Conservation (phyloP, 176 grass and related monocot species). For the Oryza punctata region DNA sequence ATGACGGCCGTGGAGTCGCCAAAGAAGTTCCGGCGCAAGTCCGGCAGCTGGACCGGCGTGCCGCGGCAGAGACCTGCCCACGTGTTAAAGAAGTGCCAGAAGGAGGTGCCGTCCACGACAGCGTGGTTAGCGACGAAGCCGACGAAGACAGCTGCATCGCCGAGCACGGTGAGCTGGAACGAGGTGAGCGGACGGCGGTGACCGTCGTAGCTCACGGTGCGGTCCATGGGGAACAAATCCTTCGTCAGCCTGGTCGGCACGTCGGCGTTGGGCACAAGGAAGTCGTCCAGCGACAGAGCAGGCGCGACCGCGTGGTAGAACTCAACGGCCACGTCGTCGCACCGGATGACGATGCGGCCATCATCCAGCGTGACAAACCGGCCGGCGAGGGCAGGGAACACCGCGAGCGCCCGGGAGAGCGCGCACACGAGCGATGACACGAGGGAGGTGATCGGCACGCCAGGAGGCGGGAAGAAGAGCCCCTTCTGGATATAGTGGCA, state of each 20-base stretch:
- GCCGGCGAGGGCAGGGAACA: slow-evolving; percentile 67
- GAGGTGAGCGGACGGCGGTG: slow-evolving; percentile 64
- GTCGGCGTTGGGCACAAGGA: slow-evolving; percentile 61
- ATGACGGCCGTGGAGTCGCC: slow-evolving; percentile 64
- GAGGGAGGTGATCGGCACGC: slow-evolving; percentile 39
- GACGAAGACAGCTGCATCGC: slow-evolving; percentile 80
- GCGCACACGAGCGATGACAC: slow-evolving; percentile 43
- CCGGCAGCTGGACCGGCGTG: slow-evolving; percentile 43
- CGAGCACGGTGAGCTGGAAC: slow-evolving; percentile 78
- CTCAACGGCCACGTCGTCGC: slow-evolving; percentile 49
- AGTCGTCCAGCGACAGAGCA: slow-evolving; percentile 43
- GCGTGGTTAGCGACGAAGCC: slow-evolving; percentile 75
- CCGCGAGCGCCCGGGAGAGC: slow-evolving; percentile 57
- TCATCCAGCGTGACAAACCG: slow-evolving; percentile 66
- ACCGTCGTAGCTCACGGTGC: slow-evolving; percentile 71
- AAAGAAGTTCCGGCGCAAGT: slow-evolving; percentile 73
- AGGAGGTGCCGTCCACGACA: slow-evolving; percentile 85
- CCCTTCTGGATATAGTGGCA: slow-evolving; percentile 99
- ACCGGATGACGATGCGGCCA: slow-evolving; percentile 63
- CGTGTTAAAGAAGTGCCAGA: slow-evolving; percentile 94
- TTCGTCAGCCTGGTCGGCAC: slow-evolving; percentile 58
- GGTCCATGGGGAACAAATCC: slow-evolving; percentile 72
- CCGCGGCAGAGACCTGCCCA: slow-evolving; percentile 85
- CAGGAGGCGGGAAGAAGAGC: slow-evolving; percentile 63
- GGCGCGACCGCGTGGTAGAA: slow-evolving; percentile 67